phyloP scores from a whole-genome alignment of 1,284 basidiomycete species.

The Naganishia sp. region DNA sequence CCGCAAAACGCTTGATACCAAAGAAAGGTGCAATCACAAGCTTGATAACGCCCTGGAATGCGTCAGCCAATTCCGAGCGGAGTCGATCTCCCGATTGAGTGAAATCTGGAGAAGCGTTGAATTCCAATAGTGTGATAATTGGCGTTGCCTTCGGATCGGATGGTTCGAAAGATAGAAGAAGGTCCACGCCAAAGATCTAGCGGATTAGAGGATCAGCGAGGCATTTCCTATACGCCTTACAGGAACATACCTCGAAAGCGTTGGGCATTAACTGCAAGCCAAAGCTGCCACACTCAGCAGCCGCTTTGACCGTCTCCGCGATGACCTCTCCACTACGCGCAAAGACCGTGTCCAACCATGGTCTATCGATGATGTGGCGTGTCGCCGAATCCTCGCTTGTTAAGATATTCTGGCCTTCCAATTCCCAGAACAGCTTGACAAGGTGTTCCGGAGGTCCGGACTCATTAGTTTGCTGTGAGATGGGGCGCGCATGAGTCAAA shows the following conservation, averaged over 20 bases:
- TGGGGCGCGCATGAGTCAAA: constrained; percentile 49
- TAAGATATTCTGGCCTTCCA: constrained; percentile 64
- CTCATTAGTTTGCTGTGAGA: constrained; percentile 2
- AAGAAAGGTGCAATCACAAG: constrained; percentile 69
- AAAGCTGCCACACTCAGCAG: constrained; percentile 65
- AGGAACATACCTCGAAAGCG: constrained; percentile 70
- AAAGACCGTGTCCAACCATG: constrained; percentile 64
- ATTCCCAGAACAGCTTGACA: constrained; percentile 74
- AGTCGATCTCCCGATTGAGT: constrained; percentile 86
- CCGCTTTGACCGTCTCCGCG: constrained; percentile 81
- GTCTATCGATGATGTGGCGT: constrained; percentile 48
- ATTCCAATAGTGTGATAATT: constrained; percentile 76
- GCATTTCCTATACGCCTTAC: too few species aligned
- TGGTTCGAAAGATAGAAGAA: constrained; percentile 67
- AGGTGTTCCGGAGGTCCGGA: constrained; percentile 45
- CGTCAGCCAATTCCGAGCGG: constrained; percentile 68
- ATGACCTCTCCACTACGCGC: constrained; percentile 68
- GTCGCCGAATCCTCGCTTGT: constrained; percentile 31
- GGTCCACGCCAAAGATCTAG: constrained; percentile 81
- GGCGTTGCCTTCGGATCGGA: constrained; percentile 33
- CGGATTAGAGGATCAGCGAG: neutral
- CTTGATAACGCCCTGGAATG: constrained; percentile 72
- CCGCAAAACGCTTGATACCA: constrained; percentile 32
- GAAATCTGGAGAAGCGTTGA: constrained; percentile 96
- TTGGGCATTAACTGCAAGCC: constrained; percentile 73